Evolutionary conservation across 2,329 filamentous ascomycete species (phyloP), one percentile per base, ranked within the genome.

Genomic region (Verticillium longisporum): DNA sequence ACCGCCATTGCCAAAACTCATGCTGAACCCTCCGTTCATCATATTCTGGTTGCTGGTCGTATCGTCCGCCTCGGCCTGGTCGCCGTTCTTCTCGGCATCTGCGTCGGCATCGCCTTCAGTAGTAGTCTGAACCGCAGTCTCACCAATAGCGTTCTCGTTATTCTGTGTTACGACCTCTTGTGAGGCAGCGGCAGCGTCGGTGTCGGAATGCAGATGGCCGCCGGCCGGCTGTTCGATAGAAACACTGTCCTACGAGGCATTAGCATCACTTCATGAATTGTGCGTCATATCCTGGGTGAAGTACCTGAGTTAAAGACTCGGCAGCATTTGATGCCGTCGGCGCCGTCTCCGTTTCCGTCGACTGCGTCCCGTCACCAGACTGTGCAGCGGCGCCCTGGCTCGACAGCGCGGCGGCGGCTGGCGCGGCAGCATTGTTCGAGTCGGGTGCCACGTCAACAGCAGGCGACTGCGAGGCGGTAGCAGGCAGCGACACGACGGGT

Each of bases 1-100:
- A 61, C 83, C 83, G 64, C 82, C 81, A 38, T 62, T 64, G 69
- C 80, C 67, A 32, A 83, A 89, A 69, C 81, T 83, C 81, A 88
- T 85, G 32, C 81, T 72, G 66, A 87, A 87, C 36, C 75, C 76
- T 62, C 79, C 78, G 65, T 78, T 80, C 69, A 73, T 75, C 32
- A 72, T 67, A 41, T 77, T 73, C 56, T 70, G 71, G 61, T 72
- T 68, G 58, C 70, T 73, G 61, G 73, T 68, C 32, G 62, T 63
- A n/a, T 66, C 66, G 13, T 66, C 60, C 41, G 68, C 66, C 54
- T 70, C 67, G 33, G 60, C 63, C 53, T 64, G 64, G 34, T 66
- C 60, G 31, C 66, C 60, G 31, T 66, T 63, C 33, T 55, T 61
- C 7, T 68, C 63, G 56, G 37, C 61, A 45, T 63, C 55, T 15